phyloP scores from a whole-genome alignment of 805 yeast species.

The Candida wancherniae region DNA sequence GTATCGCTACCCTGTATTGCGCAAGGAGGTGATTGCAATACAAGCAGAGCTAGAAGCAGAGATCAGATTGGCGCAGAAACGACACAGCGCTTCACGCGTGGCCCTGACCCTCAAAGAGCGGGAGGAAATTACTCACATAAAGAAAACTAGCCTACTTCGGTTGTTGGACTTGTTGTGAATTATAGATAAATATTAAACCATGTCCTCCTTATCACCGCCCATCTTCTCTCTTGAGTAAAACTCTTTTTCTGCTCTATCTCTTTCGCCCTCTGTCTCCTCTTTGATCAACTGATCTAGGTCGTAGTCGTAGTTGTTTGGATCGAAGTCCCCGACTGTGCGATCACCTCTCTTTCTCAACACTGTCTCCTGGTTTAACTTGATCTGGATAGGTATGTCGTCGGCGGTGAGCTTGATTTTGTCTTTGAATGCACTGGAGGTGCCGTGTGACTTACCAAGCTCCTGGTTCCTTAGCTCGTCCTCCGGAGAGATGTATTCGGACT shows the following conservation, averaged over 20 bases:
- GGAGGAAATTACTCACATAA: slow-evolving; percentile 10
- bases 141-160: slow-evolving; percentile 12
- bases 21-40: slow-evolving; percentile 4
- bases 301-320: slow-evolving; percentile 41
- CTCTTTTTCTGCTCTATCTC: slow-evolving; percentile 6
- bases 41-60: slow-evolving; percentile 7
- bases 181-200: slow-evolving; percentile 9
- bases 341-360: slow-evolving; percentile 29
- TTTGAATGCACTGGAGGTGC: slow-evolving; percentile 20
- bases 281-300: slow-evolving; percentile 40
- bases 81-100: slow-evolving; percentile 2
- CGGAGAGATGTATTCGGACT: slow-evolving; percentile 37
- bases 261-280: slow-evolving; percentile 29
- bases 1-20: slow-evolving; percentile 3
- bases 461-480: slow-evolving; percentile 25
- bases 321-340: slow-evolving; percentile 29
- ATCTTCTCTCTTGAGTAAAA: slow-evolving; percentile 10
- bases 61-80: slow-evolving; percentile 1
- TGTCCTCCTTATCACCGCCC: slow-evolving; percentile 16
- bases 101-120: slow-evolving; percentile 9
- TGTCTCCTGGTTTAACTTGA: slow-evolving; percentile 24
- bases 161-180: slow-evolving; percentile 7
- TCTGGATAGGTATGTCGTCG: slow-evolving; percentile 34
- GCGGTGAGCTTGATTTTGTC: slow-evolving; percentile 29
- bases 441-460: slow-evolving; percentile 10